A percentile compares a stretch with the other conserved stretches of the same genome.
Conservation (phyloP, 1,284 basidiomycete species). For the Trichosporon asahii region DNA sequence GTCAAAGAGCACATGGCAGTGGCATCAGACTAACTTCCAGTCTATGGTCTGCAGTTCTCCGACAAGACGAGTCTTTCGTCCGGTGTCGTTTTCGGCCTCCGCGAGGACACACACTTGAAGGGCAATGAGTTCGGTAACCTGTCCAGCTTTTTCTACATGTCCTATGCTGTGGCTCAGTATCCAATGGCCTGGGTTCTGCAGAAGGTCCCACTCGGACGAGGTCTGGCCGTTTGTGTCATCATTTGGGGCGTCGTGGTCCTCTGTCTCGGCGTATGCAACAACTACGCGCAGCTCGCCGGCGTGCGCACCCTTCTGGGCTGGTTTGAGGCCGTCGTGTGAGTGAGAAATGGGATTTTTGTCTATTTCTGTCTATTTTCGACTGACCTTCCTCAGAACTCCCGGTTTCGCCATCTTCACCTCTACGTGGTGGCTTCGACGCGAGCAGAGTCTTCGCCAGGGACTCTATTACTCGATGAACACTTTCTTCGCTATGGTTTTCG, state of each 20-base stretch:
- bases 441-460: constrained; percentile 28
- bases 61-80: constrained; percentile 27
- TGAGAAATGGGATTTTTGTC: neutral
- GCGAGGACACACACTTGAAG: constrained; percentile 24
- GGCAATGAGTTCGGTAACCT: constrained; percentile 28
- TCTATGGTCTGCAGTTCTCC: constrained; percentile 19
- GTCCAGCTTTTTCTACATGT: constrained; percentile 24
- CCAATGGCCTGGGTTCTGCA: constrained; percentile 34
- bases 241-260: constrained; percentile 31
- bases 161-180: constrained; percentile 17
- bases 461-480: constrained; percentile 34
- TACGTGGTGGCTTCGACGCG: constrained; percentile 36
- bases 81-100: constrained; percentile 29
- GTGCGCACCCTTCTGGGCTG: constrained; percentile 34
- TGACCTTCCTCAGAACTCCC: constrained; percentile 20
- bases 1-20: neutral
- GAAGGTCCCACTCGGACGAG: constrained; percentile 30
- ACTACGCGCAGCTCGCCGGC: constrained; percentile 28
- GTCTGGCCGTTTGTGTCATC: constrained; percentile 23
- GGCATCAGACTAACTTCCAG: neutral
- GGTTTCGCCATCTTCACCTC: constrained; percentile 29
- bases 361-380: neutral
- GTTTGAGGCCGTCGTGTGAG: constrained; percentile 28
- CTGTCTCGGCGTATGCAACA: constrained; percentile 31
- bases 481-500: constrained; percentile 20